A percentile compares a stretch with the other conserved stretches of the same genome.
Evolutionary conservation across 495 filamentous ascomycete genomes (phyloP).

Genomic region (Neurospora discreta): DNA sequence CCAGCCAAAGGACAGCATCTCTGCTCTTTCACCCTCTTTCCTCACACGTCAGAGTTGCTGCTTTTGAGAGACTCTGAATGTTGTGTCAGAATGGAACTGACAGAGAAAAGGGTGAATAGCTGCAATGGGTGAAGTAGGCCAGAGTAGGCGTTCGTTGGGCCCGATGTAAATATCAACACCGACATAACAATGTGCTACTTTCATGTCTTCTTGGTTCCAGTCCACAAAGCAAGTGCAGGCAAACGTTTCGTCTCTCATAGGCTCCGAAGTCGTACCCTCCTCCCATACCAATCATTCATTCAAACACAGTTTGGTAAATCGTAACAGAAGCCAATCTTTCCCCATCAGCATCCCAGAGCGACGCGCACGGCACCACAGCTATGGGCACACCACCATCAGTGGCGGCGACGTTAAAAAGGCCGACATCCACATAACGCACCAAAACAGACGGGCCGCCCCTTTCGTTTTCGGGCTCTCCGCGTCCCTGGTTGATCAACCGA

Average conservation of each 20-base stretch:
- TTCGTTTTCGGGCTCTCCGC: not conserved
- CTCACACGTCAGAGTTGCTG: not conserved
- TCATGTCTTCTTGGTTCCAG: too few relatives aligned
- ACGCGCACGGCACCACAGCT: constrained; percentile 15
- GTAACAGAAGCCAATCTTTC: not conserved
- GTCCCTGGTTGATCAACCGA: not conserved
- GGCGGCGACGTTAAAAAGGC: not conserved
- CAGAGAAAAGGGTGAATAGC: not conserved
- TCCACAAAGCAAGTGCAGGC: not conserved
- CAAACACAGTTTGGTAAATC: not conserved
- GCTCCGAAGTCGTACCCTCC: too few relatives aligned
- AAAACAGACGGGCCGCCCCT: not conserved
- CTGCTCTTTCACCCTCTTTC: not conserved
- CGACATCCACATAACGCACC: not conserved
- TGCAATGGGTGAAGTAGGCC: not conserved
- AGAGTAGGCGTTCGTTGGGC: not conserved
- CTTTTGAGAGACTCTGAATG: not conserved
- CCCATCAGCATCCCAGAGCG: not conserved
- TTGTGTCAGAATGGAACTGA: too few relatives aligned
- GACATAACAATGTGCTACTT: not conserved
- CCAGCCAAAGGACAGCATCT: not conserved
- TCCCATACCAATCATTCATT: not conserved
- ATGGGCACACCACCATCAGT: not conserved
- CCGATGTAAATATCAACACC: too few relatives aligned
- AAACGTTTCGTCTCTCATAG: too few relatives aligned